phyloP scores from a whole-genome alignment of 2,329 filamentous ascomycete genomes.

The Curvularia sp. region DNA sequence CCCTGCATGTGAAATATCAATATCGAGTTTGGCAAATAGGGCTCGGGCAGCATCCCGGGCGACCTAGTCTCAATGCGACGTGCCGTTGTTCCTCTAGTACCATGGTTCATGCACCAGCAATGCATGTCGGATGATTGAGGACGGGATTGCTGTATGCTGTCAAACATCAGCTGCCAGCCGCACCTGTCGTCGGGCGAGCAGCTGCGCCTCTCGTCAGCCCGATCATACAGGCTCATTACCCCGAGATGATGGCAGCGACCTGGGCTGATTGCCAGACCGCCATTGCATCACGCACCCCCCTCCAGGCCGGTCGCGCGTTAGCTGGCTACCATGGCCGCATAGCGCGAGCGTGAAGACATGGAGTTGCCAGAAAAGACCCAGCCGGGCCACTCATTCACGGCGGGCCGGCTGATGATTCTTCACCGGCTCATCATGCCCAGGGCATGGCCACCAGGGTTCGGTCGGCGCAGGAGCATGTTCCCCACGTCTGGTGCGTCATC shows the following conservation, averaged over 20 bases:
- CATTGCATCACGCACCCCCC: constrained; percentile 1
- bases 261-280: not conserved
- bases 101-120: constrained; percentile 3
- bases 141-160: not conserved
- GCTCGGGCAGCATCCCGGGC: constrained; percentile 7
- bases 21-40: constrained; percentile 7
- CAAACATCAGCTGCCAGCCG: not conserved
- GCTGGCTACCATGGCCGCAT: not conserved
- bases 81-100: constrained; percentile 4
- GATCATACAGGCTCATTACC: not conserved
- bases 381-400: not conserved
- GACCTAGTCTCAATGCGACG: constrained; percentile 3
- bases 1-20: constrained; percentile 2
- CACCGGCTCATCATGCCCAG: not conserved
- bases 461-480: constrained; percentile 26
- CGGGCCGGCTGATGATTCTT: not conserved
- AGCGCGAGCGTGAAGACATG: not conserved
- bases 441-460: constrained; percentile 3
- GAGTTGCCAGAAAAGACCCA: not conserved
- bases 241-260: not conserved
- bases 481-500: constrained; percentile 39
- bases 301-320: not conserved
- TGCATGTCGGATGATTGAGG: constrained; percentile 5
- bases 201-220: not conserved
- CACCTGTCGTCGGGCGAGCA: not conserved